Evolutionary conservation across 176 grass and related monocot genomes (phyloP), one percentile per base, ranked within the genome.

Genomic region (Eleusine coracana): DNA sequence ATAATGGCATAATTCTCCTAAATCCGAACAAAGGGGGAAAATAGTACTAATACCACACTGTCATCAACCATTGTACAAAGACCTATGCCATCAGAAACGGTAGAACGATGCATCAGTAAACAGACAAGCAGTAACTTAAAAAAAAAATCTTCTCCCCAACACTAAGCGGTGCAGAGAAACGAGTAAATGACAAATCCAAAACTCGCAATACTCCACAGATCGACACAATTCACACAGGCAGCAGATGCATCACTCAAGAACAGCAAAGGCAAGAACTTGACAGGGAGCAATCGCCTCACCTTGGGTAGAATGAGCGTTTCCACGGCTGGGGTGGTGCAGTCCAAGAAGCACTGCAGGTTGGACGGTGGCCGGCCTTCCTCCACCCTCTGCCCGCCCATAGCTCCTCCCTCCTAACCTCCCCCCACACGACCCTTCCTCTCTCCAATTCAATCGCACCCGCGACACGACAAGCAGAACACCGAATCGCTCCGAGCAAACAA

Each of bases 321-420:
- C 27, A 97, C 86, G 50, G 81, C n/a, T 9, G 91, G 94, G 60
- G 94, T 97, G 74, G 86, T 93, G 66, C 75, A 91, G 83, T 97
- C 84, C 70, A 97, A 70, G 89, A 97, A 93, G 62, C 84, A 83
- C 71, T 91, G 89, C 74, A 97, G 80, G 83, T 97, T 97, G 16
- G 94, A 93, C 66, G 68, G 60, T 80, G 45, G 31, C 28, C 75
- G 25, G 59, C 73, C 73, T 40, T 84, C 31, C 58, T 60, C 80
- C 66, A 65, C 76, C 71, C 71, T 78, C 11, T 78, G 79, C 15
- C 86, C 86, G 27, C 86, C 90, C 90, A 92, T 92, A 69, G 63
- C 61, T 21, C 17, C 68, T 1, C 45, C 14, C 18, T 20, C 61
- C 21, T 38, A 11, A 16, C 34, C 48, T 25, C 15, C 34, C 29